These are phyloP conservation scores for Vanrija pseudolonga DNA, from an alignment of 1,284 basidiomycete genomes.

Conservation along the genomic window DNA sequence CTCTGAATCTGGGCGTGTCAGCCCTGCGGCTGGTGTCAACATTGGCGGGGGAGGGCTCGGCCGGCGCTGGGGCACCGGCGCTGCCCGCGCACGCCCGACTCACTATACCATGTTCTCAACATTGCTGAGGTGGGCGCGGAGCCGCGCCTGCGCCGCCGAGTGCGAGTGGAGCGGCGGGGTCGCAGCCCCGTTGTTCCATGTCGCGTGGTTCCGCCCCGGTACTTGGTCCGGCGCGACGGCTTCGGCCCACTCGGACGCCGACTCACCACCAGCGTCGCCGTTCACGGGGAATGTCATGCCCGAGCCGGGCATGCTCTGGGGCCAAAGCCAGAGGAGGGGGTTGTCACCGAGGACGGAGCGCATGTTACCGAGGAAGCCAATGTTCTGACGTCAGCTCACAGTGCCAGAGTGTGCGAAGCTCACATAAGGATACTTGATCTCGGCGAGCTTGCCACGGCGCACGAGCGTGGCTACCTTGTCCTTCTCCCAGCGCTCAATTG, in stretches of 20 bases:
- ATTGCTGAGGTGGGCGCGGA: constrained; percentile 10
- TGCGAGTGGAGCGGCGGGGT: constrained; percentile 1
- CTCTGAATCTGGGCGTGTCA: constrained; percentile 39
- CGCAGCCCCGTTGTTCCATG: constrained; percentile 6
- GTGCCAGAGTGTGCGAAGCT: constrained; percentile 40
- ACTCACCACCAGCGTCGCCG: constrained; percentile 70
- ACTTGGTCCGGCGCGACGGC: constrained; percentile 26
- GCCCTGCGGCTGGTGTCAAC: constrained; percentile 3
- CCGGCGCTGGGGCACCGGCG: not conserved
- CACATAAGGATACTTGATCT: constrained; percentile 91
- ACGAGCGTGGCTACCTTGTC: constrained; percentile 85
- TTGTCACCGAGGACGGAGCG: constrained; percentile 71
- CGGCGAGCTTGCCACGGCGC: constrained; percentile 76
- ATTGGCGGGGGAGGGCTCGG: not conserved
- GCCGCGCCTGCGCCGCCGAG: constrained; percentile 10
- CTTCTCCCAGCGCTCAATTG: constrained; percentile 97
- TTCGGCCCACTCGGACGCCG: constrained; percentile 49
- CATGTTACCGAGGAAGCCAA: constrained; percentile 70
- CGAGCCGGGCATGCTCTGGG: constrained; percentile 57
- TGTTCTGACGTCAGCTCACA: constrained; percentile 56
- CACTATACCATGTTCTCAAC: constrained; percentile 13
- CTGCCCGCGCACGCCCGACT: not conserved
- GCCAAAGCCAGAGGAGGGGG: constrained; percentile 75
- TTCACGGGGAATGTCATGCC: constrained; percentile 75
- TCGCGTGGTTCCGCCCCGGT: not conserved